These are phyloP conservation scores for Aeschynomene evenia DNA, from an alignment of 306 rosid genomes.

Conservation along the genomic window DNA sequence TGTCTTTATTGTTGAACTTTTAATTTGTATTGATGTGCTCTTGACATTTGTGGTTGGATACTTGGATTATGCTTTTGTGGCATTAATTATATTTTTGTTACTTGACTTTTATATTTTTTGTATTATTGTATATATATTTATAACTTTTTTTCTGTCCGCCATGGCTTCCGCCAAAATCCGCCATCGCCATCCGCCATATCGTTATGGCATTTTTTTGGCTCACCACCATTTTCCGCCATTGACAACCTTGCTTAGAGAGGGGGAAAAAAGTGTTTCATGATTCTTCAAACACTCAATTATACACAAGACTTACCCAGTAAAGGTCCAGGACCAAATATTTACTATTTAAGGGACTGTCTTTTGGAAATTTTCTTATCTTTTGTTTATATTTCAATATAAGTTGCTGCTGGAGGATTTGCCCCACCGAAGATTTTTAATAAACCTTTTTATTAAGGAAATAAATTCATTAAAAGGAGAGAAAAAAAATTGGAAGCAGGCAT, in stretches of 20 bases:
- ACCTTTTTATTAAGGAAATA: neutral
- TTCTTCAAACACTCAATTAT: neutral
- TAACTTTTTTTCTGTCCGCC: too few relatives aligned
- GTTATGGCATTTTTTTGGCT: neutral
- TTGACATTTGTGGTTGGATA: too few relatives aligned
- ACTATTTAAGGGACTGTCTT: neutral
- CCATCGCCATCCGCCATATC: too few relatives aligned
- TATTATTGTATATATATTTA: too few relatives aligned
- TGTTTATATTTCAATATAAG: neutral
- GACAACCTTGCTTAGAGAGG: too few relatives aligned
- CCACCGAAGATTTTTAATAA: neutral
- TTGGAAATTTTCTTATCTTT: neutral
- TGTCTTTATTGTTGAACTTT: too few relatives aligned
- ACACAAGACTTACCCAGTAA: neutral
- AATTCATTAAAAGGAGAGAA: neutral
- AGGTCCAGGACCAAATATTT: constrained; percentile 9
- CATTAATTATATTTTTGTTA: too few relatives aligned
- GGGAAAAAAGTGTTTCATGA: neutral
- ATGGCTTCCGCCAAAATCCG: too few relatives aligned
- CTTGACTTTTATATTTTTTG: too few relatives aligned
- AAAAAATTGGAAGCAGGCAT: neutral
- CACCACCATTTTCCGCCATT: too few relatives aligned
- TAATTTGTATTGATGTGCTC: too few relatives aligned
- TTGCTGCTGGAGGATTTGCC: neutral
- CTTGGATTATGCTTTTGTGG: too few relatives aligned